Evolutionary conservation across 2,329 filamentous ascomycete species (phyloP).

Genomic region (Decorospora gaudefroyi): DNA sequence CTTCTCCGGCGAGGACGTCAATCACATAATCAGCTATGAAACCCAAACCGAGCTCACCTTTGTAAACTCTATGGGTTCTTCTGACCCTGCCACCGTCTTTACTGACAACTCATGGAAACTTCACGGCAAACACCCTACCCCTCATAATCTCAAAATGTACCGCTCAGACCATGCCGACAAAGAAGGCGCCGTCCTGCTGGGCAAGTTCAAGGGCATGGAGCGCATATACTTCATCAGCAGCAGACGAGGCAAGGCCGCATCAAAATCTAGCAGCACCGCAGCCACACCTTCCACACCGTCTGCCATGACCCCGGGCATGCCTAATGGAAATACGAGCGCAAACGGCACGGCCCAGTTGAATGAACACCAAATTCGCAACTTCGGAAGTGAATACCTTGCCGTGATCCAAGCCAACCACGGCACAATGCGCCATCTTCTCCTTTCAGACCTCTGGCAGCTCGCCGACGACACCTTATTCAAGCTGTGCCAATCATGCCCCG

Average conservation of each 20-base stretch:
- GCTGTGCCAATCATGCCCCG: slow-evolving; percentile 59
- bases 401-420: slow-evolving; percentile 57
- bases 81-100: slow-evolving; percentile 56
- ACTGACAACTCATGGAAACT: slow-evolving; percentile 60
- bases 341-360: slow-evolving; percentile 27
- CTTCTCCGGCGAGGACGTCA: slow-evolving; percentile 54
- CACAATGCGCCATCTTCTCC: slow-evolving; percentile 60
- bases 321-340: slow-evolving; percentile 24
- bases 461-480: slow-evolving; percentile 55
- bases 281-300: slow-evolving; percentile 39
- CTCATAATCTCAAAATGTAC: slow-evolving; percentile 53
- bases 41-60: slow-evolving; percentile 57
- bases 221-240: slow-evolving; percentile 58
- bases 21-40: slow-evolving; percentile 50
- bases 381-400: slow-evolving; percentile 55
- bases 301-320: slow-evolving; percentile 24
- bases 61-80: slow-evolving; percentile 57
- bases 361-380: slow-evolving; percentile 40
- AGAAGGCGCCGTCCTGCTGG: slow-evolving; percentile 52
- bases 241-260: slow-evolving; percentile 23
- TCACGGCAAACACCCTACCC: slow-evolving; percentile 25
- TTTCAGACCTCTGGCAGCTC: slow-evolving; percentile 61
- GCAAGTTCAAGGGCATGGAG: slow-evolving; percentile 53
- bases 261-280: slow-evolving; percentile 34
- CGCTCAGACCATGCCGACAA: slow-evolving; percentile 56